phyloP scores from a whole-genome alignment of 2,329 filamentous ascomycete genomes.

The Cordyceps tenuipes region DNA sequence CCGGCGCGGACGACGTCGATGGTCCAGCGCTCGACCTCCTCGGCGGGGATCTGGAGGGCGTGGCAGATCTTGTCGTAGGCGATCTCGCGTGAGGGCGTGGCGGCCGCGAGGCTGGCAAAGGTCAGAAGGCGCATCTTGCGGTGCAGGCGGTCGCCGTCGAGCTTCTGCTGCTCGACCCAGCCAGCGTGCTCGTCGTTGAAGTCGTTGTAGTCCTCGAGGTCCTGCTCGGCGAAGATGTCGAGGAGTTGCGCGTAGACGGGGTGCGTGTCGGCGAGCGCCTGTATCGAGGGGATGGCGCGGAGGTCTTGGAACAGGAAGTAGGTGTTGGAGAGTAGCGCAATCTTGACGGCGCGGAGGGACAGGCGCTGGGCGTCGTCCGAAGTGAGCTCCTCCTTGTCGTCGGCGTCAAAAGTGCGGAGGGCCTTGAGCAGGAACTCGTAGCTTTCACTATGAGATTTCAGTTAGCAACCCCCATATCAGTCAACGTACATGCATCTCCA shows the following conservation, averaged over 20 bases:
- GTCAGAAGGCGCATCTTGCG: slow-evolving; percentile 96
- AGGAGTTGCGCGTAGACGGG: slow-evolving; percentile 83
- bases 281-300: slow-evolving; percentile 71
- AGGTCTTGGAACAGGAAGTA: slow-evolving; percentile 73
- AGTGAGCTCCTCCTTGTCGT: slow-evolving; percentile 45
- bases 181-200: slow-evolving; percentile 87
- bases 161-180: slow-evolving; percentile 69
- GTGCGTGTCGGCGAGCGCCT: slow-evolving; percentile 78
- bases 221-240: slow-evolving; percentile 90
- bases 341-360: slow-evolving; percentile 48
- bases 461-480: neutral
- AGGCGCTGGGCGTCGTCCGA: slow-evolving; percentile 54
- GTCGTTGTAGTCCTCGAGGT: slow-evolving; percentile 90
- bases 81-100: slow-evolving; percentile 75
- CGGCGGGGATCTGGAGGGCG: slow-evolving; percentile 70
- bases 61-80: slow-evolving; percentile 79
- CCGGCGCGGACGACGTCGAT: slow-evolving; percentile 96
- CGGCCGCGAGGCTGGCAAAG: slow-evolving; percentile 79
- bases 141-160: slow-evolving; percentile 66
- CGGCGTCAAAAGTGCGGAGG: slow-evolving; percentile 50
- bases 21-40: slow-evolving; percentile 95
- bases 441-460: slow-evolving; percentile 36
- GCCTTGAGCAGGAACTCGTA: slow-evolving; percentile 62
- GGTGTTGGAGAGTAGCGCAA: slow-evolving; percentile 43
- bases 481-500: neutral